A percentile compares a stretch with the other conserved stretches of the same genome.
These are phyloP conservation scores for Amaranthus cruentus DNA, from an alignment of 148 eudicot species.

Conservation along the genomic window DNA sequence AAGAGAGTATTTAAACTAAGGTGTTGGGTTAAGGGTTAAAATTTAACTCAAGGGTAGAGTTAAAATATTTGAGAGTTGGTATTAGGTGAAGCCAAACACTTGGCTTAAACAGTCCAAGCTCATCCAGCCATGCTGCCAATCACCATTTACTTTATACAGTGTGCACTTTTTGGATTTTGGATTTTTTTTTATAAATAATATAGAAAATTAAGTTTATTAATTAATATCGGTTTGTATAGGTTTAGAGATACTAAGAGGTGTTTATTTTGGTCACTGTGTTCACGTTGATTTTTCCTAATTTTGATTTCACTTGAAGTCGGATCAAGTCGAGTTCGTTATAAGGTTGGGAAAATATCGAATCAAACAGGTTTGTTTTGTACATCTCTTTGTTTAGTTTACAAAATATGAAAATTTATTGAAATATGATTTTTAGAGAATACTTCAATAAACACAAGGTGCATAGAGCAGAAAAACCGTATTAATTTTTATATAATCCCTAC, in stretches of 20 bases:
- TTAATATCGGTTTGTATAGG: no score
- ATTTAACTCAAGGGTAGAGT: constrained; percentile 12
- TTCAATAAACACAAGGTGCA: neutral
- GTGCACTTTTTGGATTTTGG: constrained; percentile 14
- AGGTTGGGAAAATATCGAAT: no score
- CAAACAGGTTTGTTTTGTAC: neutral
- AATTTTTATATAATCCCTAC: no score
- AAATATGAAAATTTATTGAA: no score
- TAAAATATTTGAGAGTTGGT: constrained; percentile 2
- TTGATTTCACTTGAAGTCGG: no score
- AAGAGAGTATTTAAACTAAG: neutral
- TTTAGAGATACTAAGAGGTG: no score
- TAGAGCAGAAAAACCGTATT: neutral
- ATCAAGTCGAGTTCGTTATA: no score
- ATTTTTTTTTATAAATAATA: neutral
- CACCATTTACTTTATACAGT: constrained; percentile 21
- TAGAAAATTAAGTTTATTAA: no score
- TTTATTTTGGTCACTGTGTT: no score
- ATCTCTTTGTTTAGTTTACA: neutral
- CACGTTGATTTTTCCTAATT: no score
- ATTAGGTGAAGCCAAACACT: constrained; percentile 33
- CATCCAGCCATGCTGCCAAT: constrained; percentile 53
- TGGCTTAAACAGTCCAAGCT: constrained; percentile 27
- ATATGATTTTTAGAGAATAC: neutral
- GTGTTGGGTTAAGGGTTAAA: constrained; percentile 22